A percentile compares a stretch with the other conserved stretches of the same genome.
Evolutionary conservation across 768 basidiomycete species (phyloP).

Genomic region (Rhizopogon sp.): DNA sequence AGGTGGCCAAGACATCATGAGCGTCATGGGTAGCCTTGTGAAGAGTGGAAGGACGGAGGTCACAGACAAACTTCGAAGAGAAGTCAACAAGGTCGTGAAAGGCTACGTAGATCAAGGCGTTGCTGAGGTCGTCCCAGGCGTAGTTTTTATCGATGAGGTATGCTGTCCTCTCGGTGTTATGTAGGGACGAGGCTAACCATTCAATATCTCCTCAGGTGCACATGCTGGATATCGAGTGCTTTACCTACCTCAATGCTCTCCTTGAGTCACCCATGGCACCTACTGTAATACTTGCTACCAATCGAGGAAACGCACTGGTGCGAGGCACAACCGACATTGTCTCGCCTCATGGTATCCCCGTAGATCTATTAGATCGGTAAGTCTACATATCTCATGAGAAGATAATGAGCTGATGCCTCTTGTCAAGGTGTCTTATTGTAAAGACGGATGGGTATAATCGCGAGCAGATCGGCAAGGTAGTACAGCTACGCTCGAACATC

Average conservation of each 20-base stretch:
- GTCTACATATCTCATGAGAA: slow-evolving; percentile 12
- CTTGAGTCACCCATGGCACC: slow-evolving; percentile 97
- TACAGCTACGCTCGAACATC: slow-evolving; percentile 79
- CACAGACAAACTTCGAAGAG: slow-evolving; percentile 90
- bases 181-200: slow-evolving; percentile 2
- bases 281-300: slow-evolving; percentile 95
- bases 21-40: slow-evolving; percentile 90
- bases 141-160: slow-evolving; percentile 98
- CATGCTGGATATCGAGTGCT: slow-evolving; percentile 99
- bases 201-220: slow-evolving; percentile 64
- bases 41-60: slow-evolving; percentile 94
- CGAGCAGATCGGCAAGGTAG: slow-evolving; percentile 82
- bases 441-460: slow-evolving; percentile 81
- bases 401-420: not conserved
- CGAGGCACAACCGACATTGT: slow-evolving; percentile 91
- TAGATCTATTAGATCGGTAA: slow-evolving; percentile 90
- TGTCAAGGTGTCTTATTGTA: slow-evolving; percentile 82
- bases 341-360: slow-evolving; percentile 89
- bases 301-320: slow-evolving; percentile 88
- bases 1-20: slow-evolving; percentile 98
- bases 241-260: slow-evolving; percentile 95
- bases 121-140: slow-evolving; percentile 95
- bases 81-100: slow-evolving; percentile 97
- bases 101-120: slow-evolving; percentile 98
- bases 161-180: slow-evolving; percentile 13